These are phyloP conservation scores for Polytolypa hystricis DNA, from an alignment of 2,329 filamentous ascomycete genomes.

Conservation along the genomic window DNA sequence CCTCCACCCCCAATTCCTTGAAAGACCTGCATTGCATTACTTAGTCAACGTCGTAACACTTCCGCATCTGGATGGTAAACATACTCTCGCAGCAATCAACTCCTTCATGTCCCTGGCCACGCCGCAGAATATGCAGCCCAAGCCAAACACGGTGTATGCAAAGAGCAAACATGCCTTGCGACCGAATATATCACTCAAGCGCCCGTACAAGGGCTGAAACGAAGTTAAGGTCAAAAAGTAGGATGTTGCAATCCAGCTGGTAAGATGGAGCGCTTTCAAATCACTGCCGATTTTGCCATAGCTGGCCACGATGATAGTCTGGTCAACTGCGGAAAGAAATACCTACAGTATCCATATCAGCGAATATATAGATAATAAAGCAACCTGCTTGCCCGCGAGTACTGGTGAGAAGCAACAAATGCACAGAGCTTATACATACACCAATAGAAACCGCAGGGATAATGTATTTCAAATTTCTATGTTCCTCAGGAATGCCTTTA, in stretches of 20 bases:
- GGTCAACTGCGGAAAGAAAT: conserved; percentile 62
- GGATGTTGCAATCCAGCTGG: conserved; percentile 62
- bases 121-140: conserved; percentile 52
- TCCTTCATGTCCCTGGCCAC: conserved; percentile 53
- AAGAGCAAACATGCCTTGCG: conserved; percentile 56
- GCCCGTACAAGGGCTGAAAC: conserved; percentile 65
- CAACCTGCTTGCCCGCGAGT: background rate
- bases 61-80: conserved; percentile 26
- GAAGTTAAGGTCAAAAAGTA: conserved; percentile 64
- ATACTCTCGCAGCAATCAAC: conserved; percentile 51
- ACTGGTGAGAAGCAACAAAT: background rate
- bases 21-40: conserved; percentile 36
- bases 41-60: no score
- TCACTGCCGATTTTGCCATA: conserved; percentile 70
- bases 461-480: conserved; percentile 44
- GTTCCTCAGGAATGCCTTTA: conserved; percentile 39
- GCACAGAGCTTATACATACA: conserved; percentile 29
- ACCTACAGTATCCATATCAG: no score
- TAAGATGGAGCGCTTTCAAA: conserved; percentile 60
- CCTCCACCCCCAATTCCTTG: conserved; percentile 59
- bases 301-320: conserved; percentile 66
- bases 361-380: conserved; percentile 4
- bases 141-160: conserved; percentile 52
- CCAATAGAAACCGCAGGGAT: conserved; percentile 52
- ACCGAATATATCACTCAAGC: conserved; percentile 60